Conservation (phyloP, 345 rosid species). For the Lepidium aucheri region DNA sequence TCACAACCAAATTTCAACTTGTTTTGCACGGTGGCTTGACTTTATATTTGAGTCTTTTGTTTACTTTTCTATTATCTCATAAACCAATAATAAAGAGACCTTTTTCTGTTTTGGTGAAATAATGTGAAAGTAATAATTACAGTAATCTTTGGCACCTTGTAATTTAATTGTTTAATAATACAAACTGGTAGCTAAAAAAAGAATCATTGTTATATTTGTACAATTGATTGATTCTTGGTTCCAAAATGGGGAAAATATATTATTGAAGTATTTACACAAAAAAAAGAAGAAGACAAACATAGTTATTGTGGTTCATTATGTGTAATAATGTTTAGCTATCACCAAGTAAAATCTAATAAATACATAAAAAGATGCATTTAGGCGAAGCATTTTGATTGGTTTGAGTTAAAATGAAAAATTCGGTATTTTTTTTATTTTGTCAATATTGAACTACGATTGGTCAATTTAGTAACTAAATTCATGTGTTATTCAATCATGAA, state of each 20-base stretch:
- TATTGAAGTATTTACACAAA: slow-evolving; percentile 22
- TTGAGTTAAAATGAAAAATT: too few species aligned
- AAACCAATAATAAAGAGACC: neutral
- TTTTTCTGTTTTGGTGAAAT: neutral
- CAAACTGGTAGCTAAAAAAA: neutral
- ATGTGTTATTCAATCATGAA: too few species aligned
- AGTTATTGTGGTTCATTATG: slow-evolving; percentile 14
- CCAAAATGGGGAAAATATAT: slow-evolving; percentile 11
- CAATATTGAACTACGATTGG: too few species aligned
- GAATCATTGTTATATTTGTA: neutral
- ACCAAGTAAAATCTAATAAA: slow-evolving; percentile 1
- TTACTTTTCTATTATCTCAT: neutral
- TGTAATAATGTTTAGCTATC: slow-evolving; percentile 26
- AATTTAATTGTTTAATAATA: neutral
- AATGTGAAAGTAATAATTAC: neutral
- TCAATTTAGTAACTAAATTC: too few species aligned
- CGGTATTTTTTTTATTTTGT: too few species aligned
- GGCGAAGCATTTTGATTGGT: too few species aligned
- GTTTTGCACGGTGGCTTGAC: slow-evolving; percentile 38
- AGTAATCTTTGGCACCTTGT: slow-evolving; percentile 1
- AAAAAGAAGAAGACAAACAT: slow-evolving; percentile 13
- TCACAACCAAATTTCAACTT: slow-evolving; percentile 22
- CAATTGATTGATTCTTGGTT: slow-evolving; percentile 20
- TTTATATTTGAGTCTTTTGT: slow-evolving; percentile 5
- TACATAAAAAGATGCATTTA: too few species aligned